Base-by-base conservation (phyloP, 441 rosid species). In the Daphne laureola region DNA sequence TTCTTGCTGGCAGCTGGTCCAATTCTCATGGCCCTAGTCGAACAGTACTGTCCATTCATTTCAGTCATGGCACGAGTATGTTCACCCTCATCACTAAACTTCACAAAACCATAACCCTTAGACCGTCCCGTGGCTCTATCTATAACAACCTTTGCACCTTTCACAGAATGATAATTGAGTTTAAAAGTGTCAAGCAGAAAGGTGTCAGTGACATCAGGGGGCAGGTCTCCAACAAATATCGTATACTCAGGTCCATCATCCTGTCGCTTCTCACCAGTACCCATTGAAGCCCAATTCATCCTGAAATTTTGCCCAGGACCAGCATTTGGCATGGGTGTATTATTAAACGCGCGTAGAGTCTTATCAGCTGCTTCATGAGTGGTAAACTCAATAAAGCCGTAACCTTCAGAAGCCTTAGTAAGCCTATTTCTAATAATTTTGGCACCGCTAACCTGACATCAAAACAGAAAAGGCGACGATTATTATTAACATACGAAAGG, bases 21-120 rank as follows among this genome's bases (percentile, higher is more conserved):
- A 71, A 78, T 78, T 57, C 98, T 79, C 98, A 90, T 87, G 43
- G 94, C 84, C 79, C 98, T 82, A 6, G 87, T 73, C 4, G 91
- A 82, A 62, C 96, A 91, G 56, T 65, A 82, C 26, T 73, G 76
- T 35, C 98, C 98, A 63, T 88, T 91, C 96, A 88, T 91, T 65
- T 91, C 98, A 38, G 73, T 76, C 95, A 91, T 88, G 43, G 98
- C 90, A 35, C 85, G 89, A 40, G 70, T 35, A 65, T 86, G 95
- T 57, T 91, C 98, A 57, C 36, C 76, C 65, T 92, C 95, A 66
- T 92, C 93, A 14, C 72, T 82, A 76, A 92, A 89, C 51, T 80
- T 86, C 43, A 92, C 94, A 82, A 92, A 92, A 40, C 97, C 98
- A 71, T 89, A 92, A 0, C 97, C 98, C 74, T 92, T 92, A 25